Percentiles rank a stretch among this genome's conserved stretches.
Evolutionary conservation across 495 filamentous ascomycete species (phyloP).

Genomic region (Xylaria intraflava): DNA sequence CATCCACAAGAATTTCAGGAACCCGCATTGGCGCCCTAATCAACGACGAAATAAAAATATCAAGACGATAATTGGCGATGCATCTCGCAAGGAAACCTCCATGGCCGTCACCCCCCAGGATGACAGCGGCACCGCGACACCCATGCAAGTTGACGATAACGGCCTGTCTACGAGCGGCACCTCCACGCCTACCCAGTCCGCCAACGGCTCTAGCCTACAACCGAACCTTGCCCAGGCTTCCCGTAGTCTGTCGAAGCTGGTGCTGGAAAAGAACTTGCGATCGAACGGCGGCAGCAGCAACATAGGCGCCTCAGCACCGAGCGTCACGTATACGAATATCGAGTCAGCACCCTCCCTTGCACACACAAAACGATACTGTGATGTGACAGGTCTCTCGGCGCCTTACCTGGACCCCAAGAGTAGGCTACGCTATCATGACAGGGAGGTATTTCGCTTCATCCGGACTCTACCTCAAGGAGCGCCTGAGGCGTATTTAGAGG

Average conservation of each 20-base stretch:
- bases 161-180: slow-evolving; percentile 50
- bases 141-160: slow-evolving; percentile 45
- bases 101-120: slow-evolving; percentile 73
- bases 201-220: slow-evolving; percentile 39
- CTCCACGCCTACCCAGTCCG: slow-evolving; percentile 51
- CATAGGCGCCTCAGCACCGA: slow-evolving; percentile 49
- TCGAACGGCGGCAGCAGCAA: slow-evolving; percentile 19
- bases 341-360: slow-evolving; percentile 81
- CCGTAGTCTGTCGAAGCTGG: slow-evolving; percentile 74
- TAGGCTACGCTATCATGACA: slow-evolving; percentile 78
- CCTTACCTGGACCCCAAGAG: slow-evolving; percentile 93
- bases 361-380: slow-evolving; percentile 79
- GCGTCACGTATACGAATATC: slow-evolving; percentile 89
- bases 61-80: slow-evolving; percentile 93
- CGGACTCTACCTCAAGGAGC: slow-evolving; percentile 68
- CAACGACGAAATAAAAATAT: slow-evolving; percentile 96
- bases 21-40: slow-evolving; percentile 78
- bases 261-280: slow-evolving; percentile 60
- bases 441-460: slow-evolving; percentile 79
- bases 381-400: slow-evolving; percentile 83
- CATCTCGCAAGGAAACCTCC: slow-evolving; percentile 71
- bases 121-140: slow-evolving; percentile 67
- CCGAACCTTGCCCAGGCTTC: slow-evolving; percentile 78
- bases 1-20: slow-evolving; percentile 79
- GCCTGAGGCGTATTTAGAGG: slow-evolving; percentile 80